A percentile compares a stretch with the other conserved stretches of the same genome.
phyloP scores from a whole-genome alignment of 2,329 filamentous ascomycete species.

The Fusarium sp. region DNA sequence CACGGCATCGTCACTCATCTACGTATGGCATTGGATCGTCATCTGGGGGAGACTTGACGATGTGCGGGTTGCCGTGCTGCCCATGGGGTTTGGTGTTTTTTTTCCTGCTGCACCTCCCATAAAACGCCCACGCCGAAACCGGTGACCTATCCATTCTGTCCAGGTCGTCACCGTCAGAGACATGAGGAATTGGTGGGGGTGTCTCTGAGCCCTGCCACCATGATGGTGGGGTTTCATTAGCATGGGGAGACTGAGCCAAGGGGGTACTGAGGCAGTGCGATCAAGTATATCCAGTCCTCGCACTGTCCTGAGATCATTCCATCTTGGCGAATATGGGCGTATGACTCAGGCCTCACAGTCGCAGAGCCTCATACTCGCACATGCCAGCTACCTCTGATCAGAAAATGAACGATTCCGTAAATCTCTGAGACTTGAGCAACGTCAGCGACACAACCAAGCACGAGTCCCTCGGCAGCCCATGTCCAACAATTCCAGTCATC shows the following conservation, averaged over 20 bases:
- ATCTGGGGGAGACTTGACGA: constrained; percentile 10
- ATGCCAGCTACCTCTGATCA: constrained; percentile 9
- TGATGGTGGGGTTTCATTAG: constrained; percentile 34
- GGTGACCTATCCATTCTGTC: constrained; percentile 32
- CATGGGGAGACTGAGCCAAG: constrained; percentile 9
- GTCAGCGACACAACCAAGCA: constrained; percentile 20
- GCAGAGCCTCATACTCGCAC: constrained; percentile 16
- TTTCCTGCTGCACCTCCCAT: not conserved
- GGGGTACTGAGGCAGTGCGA: constrained; percentile 17
- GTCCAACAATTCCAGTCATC: constrained; percentile 38
- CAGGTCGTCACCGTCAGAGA: constrained; percentile 12
- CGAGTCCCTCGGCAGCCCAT: constrained; percentile 28
- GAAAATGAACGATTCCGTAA: constrained; percentile 28
- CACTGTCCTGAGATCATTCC: constrained; percentile 17
- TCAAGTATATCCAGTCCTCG: not conserved
- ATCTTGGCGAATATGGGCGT: not conserved
- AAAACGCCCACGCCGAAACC: constrained; percentile 6
- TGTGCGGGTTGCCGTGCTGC: constrained; percentile 8
- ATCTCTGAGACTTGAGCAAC: constrained; percentile 20
- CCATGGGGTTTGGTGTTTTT: constrained; percentile 15
- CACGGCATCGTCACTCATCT: not conserved
- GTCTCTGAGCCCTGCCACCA: constrained; percentile 18
- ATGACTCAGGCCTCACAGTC: constrained; percentile 40
- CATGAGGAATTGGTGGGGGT: constrained; percentile 34
- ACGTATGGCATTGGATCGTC: not conserved